phyloP scores from a whole-genome alignment of 768 basidiomycete species.

The Vararia minispora region DNA sequence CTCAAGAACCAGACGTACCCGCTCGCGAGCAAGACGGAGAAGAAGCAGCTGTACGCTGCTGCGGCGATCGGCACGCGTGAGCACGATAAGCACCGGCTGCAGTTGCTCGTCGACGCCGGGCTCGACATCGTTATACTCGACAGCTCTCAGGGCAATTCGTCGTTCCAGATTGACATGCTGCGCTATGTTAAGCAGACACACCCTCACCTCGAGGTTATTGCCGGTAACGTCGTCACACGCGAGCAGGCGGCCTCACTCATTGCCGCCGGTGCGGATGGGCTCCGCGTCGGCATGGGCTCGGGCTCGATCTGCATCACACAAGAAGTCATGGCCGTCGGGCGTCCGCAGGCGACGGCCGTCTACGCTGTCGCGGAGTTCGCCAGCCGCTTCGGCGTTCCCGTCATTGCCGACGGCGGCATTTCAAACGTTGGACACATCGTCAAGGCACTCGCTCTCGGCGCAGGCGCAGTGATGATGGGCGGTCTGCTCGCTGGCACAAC shows the following conservation, averaged over 20 bases:
- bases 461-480: conserved; percentile 98
- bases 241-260: conserved; percentile 95
- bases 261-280: conserved; percentile 88
- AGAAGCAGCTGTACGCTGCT: conserved; percentile 93
- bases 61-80: conserved; percentile 93
- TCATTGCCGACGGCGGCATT: conserved; percentile 94
- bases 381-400: conserved; percentile 86
- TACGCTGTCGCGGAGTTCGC: conserved; percentile 93
- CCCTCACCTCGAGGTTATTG: conserved; percentile 86
- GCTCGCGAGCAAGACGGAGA: conserved; percentile 83
- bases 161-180: conserved; percentile 92
- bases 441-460: conserved; percentile 90
- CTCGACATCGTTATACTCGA: conserved; percentile 93
- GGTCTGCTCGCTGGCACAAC: conserved; percentile 90
- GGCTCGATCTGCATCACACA: conserved; percentile 99
- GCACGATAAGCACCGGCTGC: conserved; percentile 75
- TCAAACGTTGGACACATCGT: conserved; percentile 95
- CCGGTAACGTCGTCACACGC: conserved; percentile 95
- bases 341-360: conserved; percentile 98
- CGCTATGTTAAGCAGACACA: conserved; percentile 81
- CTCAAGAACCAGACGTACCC: conserved; percentile 97
- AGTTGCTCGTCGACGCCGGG: conserved; percentile 83
- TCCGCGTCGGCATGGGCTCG: conserved; percentile 95
- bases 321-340: conserved; percentile 97
- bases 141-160: conserved; percentile 93